Evolutionary conservation across 2,329 filamentous ascomycete species (phyloP).

Genomic region (Sporothrix globosa): DNA sequence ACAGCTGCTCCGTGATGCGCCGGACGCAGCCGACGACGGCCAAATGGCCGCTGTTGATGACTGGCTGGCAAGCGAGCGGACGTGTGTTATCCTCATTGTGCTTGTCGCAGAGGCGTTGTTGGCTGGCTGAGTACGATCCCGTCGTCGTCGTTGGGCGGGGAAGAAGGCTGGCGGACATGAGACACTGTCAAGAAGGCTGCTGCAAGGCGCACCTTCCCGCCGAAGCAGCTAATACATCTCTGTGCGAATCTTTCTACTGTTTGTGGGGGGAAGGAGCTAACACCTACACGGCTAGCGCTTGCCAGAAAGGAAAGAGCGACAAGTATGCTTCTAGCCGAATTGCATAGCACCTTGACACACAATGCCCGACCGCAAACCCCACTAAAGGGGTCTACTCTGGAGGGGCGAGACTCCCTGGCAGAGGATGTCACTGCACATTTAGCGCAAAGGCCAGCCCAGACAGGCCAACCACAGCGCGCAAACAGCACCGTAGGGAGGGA

Average conservation of each 20-base stretch:
- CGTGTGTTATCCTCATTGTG: slow-evolving; percentile 31
- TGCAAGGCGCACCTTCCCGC: neutral
- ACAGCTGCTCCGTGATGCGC: slow-evolving; percentile 26
- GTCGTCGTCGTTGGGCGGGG: neutral
- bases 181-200: slow-evolving; percentile 9
- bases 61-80: slow-evolving; percentile 25
- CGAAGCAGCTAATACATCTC: slow-evolving; percentile 11
- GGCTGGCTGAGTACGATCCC: slow-evolving; percentile 23
- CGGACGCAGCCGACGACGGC: neutral
- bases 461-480: slow-evolving; percentile 8
- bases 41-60: slow-evolving; percentile 22
- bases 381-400: slow-evolving; percentile 30
- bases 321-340: slow-evolving; percentile 24
- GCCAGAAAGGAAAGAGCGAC: neutral
- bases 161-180: neutral
- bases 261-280: slow-evolving; percentile 23
- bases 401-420: slow-evolving; percentile 19
- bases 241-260: slow-evolving; percentile 14
- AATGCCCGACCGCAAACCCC: slow-evolving; percentile 3
- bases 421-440: slow-evolving; percentile 3
- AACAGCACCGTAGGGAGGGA: neutral
- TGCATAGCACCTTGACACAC: neutral
- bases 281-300: neutral
- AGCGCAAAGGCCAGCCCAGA: slow-evolving; percentile 11
- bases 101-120: slow-evolving; percentile 22